Percentiles rank a stretch among this genome's conserved stretches.
phyloP scores from a whole-genome alignment of 2,329 filamentous ascomycete species.

The Talaromyces piceae region DNA sequence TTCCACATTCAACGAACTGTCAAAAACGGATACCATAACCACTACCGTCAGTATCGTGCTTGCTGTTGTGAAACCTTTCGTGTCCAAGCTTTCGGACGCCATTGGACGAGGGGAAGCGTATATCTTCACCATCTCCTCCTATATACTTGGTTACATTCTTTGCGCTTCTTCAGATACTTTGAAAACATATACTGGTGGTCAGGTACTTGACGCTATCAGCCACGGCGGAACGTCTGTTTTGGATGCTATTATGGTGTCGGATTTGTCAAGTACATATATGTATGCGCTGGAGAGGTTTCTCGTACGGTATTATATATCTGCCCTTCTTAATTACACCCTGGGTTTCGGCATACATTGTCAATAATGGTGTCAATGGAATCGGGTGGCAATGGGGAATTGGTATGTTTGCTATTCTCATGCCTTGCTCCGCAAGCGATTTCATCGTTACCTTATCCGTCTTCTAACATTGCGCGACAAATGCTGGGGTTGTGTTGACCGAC shows the following conservation, averaged over 20 bases:
- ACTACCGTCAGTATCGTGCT: conserved; percentile 33
- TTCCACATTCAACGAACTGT: conserved; percentile 32
- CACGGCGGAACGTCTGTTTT: conserved; percentile 35
- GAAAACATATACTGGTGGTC: conserved; percentile 31
- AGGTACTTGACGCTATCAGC: conserved; percentile 30
- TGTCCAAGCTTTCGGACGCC: conserved; percentile 39
- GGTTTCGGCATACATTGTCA: conserved; percentile 35
- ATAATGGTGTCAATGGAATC: conserved; percentile 32
- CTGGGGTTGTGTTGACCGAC: conserved; percentile 21
- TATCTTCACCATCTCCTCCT: conserved; percentile 26
- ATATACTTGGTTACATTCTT: conserved; percentile 33
- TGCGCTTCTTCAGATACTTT: conserved; percentile 30
- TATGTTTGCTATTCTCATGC: conserved; percentile 39
- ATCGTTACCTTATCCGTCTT: conserved; percentile 32
- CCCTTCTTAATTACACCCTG: conserved; percentile 38
- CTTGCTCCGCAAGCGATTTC: conserved; percentile 28
- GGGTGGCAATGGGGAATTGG: conserved; percentile 42
- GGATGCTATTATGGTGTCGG: conserved; percentile 36
- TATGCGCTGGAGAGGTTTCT: conserved; percentile 35
- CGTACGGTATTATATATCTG: conserved; percentile 30
- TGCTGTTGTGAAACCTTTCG: conserved; percentile 34
- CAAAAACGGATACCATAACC: conserved; percentile 27
- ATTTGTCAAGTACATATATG: conserved; percentile 36
- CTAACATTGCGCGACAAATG: conserved; percentile 26
- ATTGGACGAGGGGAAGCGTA: conserved; percentile 35